Percentiles rank a stretch among this genome's conserved stretches.
phyloP scores from a whole-genome alignment of 31 red algal genomes.

The Bonnemaisonia californica region DNA sequence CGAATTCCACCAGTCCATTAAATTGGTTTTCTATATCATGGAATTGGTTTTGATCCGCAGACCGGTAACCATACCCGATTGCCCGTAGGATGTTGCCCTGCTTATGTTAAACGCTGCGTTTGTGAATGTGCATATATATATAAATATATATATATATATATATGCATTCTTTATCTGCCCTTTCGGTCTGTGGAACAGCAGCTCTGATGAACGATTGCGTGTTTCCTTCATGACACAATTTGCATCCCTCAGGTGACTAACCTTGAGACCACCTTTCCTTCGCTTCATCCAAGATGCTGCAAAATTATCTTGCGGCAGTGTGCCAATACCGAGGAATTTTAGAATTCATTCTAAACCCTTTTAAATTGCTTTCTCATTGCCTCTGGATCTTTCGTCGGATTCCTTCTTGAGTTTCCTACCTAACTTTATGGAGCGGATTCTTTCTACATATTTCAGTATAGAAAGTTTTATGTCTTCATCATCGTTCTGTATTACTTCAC shows the following conservation, averaged over 20 bases:
- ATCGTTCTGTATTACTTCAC: slow-evolving; percentile 6
- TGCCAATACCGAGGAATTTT: not conserved
- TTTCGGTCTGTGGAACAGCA: too few relatives aligned
- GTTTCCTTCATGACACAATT: too few relatives aligned
- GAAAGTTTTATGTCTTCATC: not conserved
- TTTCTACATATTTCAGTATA: not conserved
- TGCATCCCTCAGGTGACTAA: too few relatives aligned
- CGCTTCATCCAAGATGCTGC: too few relatives aligned
- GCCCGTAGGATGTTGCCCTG: not conserved
- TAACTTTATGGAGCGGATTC: not conserved
- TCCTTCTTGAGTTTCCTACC: not conserved
- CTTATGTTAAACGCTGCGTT: not conserved
- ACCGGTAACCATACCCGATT: not conserved
- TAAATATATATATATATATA: too few relatives aligned
- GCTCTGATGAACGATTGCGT: too few relatives aligned
- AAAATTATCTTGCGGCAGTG: not conserved
- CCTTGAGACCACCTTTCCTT: too few relatives aligned
- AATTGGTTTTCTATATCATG: too few relatives aligned
- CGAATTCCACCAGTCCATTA: slow-evolving; percentile 4
- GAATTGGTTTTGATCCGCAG: too few relatives aligned
- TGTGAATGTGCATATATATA: not conserved
- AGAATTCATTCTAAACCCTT: not conserved
- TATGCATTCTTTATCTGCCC: too few relatives aligned
- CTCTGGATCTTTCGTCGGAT: not conserved
- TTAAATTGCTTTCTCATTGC: not conserved